A percentile compares a stretch with the other conserved stretches of the same genome.
Conservation (phyloP, 768 basidiomycete species). For the Russula sp. region DNA sequence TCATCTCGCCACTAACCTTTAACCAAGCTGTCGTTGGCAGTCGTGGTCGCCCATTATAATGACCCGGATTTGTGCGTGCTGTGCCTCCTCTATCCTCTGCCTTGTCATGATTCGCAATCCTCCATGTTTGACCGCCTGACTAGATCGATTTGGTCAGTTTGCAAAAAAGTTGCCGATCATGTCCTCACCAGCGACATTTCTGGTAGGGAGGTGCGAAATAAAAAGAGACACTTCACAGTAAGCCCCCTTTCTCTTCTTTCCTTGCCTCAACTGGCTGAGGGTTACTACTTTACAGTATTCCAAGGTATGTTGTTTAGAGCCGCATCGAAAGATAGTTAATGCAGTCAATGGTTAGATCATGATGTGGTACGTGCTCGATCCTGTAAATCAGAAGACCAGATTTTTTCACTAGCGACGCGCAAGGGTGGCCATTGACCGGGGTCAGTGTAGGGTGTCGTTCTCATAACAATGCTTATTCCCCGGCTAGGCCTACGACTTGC, state of each 20-base stretch:
- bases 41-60: slow-evolving; percentile 64
- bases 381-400: neutral
- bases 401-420: neutral
- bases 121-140: slow-evolving; percentile 12
- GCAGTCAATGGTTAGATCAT: slow-evolving; percentile 51
- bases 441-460: slow-evolving; percentile 28
- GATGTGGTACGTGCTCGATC: slow-evolving; percentile 58
- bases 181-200: slow-evolving; percentile 18
- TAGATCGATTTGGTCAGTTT: slow-evolving; percentile 75
- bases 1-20: neutral
- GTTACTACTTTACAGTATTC: slow-evolving; percentile 48
- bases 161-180: slow-evolving; percentile 20
- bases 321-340: neutral
- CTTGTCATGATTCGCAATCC: neutral
- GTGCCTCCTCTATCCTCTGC: neutral
- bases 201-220: slow-evolving; percentile 82
- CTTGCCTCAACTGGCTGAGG: neutral
- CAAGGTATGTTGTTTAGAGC: slow-evolving; percentile 42
- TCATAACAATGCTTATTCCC: neutral
- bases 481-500: slow-evolving; percentile 70
- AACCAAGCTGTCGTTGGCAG: slow-evolving; percentile 30
- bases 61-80: slow-evolving; percentile 69
- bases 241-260: slow-evolving; percentile 23
- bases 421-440: slow-evolving; percentile 94
- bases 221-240: slow-evolving; percentile 79